These are phyloP conservation scores for Artemisia tridentata DNA, from an alignment of 129 eudicot genomes.

Conservation along the genomic window DNA sequence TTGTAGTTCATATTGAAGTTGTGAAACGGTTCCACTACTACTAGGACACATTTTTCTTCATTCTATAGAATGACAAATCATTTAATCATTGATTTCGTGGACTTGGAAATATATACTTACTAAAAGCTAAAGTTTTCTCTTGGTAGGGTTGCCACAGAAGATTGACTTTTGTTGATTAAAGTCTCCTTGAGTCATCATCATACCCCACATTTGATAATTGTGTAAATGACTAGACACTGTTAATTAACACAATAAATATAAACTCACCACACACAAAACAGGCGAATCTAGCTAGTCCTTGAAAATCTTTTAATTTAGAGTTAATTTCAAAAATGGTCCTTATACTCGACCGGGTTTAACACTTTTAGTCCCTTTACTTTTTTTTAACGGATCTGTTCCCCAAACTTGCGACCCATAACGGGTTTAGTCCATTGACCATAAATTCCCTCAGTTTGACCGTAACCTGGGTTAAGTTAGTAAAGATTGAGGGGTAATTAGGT, in stretches of 20 bases:
- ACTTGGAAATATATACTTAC: slow-evolving; percentile 22
- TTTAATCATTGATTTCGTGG: slow-evolving; percentile 34
- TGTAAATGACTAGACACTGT: background rate
- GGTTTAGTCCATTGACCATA: no score
- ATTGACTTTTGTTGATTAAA: slow-evolving; percentile 29
- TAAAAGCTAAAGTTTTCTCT: slow-evolving; percentile 21
- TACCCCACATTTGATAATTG: slow-evolving; percentile 25
- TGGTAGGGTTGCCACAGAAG: slow-evolving; percentile 26
- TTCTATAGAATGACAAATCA: slow-evolving; percentile 28
- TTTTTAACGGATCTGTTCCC: no score
- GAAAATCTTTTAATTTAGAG: background rate
- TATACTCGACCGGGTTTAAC: no score
- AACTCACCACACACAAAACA: no score
- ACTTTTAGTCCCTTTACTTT: no score
- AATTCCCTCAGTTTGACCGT: no score
- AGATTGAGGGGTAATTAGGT: no score
- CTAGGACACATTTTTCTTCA: slow-evolving; percentile 14
- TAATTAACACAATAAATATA: background rate
- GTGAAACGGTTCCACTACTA: slow-evolving; percentile 33
- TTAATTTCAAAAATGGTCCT: no score
- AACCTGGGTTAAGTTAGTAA: no score
- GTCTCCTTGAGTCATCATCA: slow-evolving; percentile 24
- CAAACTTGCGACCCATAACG: no score
- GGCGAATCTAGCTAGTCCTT: background rate
- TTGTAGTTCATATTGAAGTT: slow-evolving; percentile 31